These are phyloP conservation scores for Alloascoidea hylecoeti DNA, from an alignment of 805 yeast species.

Conservation along the genomic window DNA sequence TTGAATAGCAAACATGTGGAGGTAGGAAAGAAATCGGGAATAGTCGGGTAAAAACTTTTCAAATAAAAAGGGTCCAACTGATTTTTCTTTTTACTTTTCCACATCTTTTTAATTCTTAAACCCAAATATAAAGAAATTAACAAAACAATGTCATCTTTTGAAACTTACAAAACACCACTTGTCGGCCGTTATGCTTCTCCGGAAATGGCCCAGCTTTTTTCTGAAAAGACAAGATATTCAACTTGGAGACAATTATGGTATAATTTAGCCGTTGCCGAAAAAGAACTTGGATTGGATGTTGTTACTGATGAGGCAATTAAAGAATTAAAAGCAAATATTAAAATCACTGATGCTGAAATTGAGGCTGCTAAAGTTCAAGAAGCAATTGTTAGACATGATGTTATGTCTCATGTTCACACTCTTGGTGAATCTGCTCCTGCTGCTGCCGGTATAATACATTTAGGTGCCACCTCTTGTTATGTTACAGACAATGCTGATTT, in stretches of 20 bases:
- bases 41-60: no score
- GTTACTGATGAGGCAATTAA: slow-evolving; percentile 85
- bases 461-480: slow-evolving; percentile 96
- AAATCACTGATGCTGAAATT: slow-evolving; percentile 86
- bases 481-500: slow-evolving; percentile 98
- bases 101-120: no score
- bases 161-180: slow-evolving; percentile 81
- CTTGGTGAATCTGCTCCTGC: slow-evolving; percentile 88
- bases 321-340: slow-evolving; percentile 67
- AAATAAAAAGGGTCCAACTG: no score
- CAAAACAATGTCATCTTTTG: slow-evolving; percentile 30
- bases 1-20: no score
- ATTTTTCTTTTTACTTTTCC: no score
- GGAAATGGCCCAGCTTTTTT: slow-evolving; percentile 91
- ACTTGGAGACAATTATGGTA: slow-evolving; percentile 98
- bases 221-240: slow-evolving; percentile 84
- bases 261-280: slow-evolving; percentile 90
- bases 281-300: slow-evolving; percentile 73
- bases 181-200: slow-evolving; percentile 96
- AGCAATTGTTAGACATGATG: slow-evolving; percentile 97
- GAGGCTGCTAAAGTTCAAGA: slow-evolving; percentile 83
- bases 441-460: slow-evolving; percentile 95
- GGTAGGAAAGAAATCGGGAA: no score
- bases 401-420: slow-evolving; percentile 97
- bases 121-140: no score